Base-by-base conservation (phyloP, 2,329 filamentous ascomycete genomes). In the Venturia asperata region DNA sequence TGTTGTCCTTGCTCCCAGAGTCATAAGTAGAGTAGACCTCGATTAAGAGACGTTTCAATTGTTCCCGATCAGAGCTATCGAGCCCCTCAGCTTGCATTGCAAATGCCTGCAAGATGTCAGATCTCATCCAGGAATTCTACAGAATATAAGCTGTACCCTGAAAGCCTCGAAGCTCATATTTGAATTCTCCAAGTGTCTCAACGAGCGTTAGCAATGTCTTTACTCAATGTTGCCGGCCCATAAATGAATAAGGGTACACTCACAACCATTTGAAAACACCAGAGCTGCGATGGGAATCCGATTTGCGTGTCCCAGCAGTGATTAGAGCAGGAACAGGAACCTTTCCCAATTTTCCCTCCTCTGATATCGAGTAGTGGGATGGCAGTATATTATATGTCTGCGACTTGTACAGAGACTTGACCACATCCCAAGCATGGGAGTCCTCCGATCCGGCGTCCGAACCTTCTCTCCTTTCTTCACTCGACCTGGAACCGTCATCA, bases 141-240 rank as follows among this genome's bases (percentile, higher is more conserved):
- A 27, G 17, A 17, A 19, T 19, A 13, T 10, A 27, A 52, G 1
- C 17, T 27, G 15, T 7, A 52, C 47, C 47, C 47, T 52, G 21
- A 52, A 52, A 52, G 47, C 47, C 21, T 52, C 47, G 11, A 52
- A 52, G 47, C 21, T 52, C 47, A 52, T 52, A 27, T 52, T 27
- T 6, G 21, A 27, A 21, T 52, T 52, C 21, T 52, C n/a, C 24
- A 52, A 27, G 21, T 52, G 47, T 27, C 47, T 52, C 13, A 15
- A 15, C 9, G 11, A 52, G 5, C 11, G 15, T 52, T 17, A 52
- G 47, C 21, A 27, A 27, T 27, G 47, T 15, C 21, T n/a, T 52
- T 49, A 7, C 10, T 4, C 11, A 11, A 24, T 4, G 6, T 11
- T 24, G 9, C n/a, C 42, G 19, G 21, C 6, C 30, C 30, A 47